Evolutionary conservation across 768 basidiomycete species (phyloP).

Genomic region (Boletus tomentosulus): DNA sequence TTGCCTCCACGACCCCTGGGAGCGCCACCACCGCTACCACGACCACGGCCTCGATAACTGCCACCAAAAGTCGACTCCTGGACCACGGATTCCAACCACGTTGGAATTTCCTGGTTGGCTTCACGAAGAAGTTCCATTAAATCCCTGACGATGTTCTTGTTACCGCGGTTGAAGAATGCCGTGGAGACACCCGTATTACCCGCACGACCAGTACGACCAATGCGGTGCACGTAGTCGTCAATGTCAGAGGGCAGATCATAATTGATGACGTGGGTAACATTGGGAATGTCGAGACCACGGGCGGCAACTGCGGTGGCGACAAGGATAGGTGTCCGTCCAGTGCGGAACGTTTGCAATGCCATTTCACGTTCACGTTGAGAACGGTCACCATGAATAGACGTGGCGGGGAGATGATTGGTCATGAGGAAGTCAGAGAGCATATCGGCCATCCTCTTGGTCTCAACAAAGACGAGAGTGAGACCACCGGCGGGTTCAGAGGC

Average conservation of each 20-base stretch:
- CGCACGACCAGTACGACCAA: constrained; percentile 97
- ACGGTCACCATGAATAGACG: constrained; percentile 97
- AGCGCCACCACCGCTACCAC: constrained; percentile 33
- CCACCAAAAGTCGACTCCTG: constrained; percentile 75
- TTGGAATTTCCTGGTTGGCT: constrained; percentile 92
- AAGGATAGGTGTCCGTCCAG: constrained; percentile 90
- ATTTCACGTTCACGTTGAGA: constrained; percentile 96
- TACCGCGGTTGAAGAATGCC: constrained; percentile 93
- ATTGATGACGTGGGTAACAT: constrained; percentile 98
- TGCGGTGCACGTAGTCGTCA: constrained; percentile 98
- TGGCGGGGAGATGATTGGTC: constrained; percentile 76
- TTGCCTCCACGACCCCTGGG: constrained; percentile 35
- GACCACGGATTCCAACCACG: constrained; percentile 85
- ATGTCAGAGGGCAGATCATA: constrained; percentile 98
- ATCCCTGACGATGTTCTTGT: constrained; percentile 88
- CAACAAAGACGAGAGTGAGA: constrained; percentile 93
- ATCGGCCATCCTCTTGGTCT: constrained; percentile 99
- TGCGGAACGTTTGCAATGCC: constrained; percentile 93
- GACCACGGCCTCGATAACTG: constrained; percentile 52
- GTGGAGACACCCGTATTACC: constrained; percentile 96
- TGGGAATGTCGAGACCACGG: constrained; percentile 98
- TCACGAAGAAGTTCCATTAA: constrained; percentile 91
- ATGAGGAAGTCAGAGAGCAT: constrained; percentile 96
- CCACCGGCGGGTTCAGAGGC: constrained; percentile 67
- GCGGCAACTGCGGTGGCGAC: constrained; percentile 99